A percentile compares a stretch with the other conserved stretches of the same genome.
Conservation (phyloP, 805 yeast species). For the Yarrowia sp. region DNA sequence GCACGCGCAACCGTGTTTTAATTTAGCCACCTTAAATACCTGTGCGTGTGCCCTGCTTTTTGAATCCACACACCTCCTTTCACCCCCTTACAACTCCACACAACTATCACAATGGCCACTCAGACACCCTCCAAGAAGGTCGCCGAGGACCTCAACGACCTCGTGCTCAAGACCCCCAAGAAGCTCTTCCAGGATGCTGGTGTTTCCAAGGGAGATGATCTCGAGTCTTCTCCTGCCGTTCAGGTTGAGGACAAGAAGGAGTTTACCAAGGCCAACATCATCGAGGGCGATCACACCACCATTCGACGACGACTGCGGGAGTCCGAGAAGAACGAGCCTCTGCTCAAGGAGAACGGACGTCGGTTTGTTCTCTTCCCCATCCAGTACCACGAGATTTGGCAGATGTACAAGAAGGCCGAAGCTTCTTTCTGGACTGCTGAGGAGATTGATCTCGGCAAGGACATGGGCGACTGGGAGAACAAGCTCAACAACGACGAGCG, state of each 20-base stretch:
- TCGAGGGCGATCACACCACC: slow-evolving; percentile 9
- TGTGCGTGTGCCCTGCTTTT: background rate
- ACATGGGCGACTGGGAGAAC: slow-evolving; percentile 87
- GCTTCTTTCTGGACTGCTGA: slow-evolving; percentile 99
- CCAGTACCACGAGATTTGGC: slow-evolving; percentile 97
- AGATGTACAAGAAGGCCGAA: slow-evolving; percentile 97
- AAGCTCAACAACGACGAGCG: slow-evolving; percentile 86
- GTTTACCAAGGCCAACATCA: background rate
- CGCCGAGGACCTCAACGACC: slow-evolving; percentile 52
- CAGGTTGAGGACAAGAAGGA: slow-evolving; percentile 30
- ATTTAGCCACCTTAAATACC: slow-evolving; percentile 8
- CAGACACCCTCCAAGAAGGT: slow-evolving; percentile 65
- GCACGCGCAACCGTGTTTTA: slow-evolving; percentile 19
- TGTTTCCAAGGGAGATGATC: slow-evolving; percentile 40
- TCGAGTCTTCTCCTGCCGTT: slow-evolving; percentile 7
- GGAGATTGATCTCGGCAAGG: slow-evolving; percentile 94
- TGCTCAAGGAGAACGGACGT: slow-evolving; percentile 75
- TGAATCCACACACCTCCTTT: background rate
- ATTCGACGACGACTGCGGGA: slow-evolving; percentile 18
- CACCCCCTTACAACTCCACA: background rate
- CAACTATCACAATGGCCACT: slow-evolving; percentile 30
- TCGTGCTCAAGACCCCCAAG: slow-evolving; percentile 47
- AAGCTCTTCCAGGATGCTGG: slow-evolving; percentile 44
- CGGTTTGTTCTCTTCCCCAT: slow-evolving; percentile 95
- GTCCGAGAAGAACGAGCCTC: slow-evolving; percentile 62